A percentile compares a stretch with the other conserved stretches of the same genome.
Conservation (phyloP, 2,329 filamentous ascomycete species). For the Aureobasidium uvarum region DNA sequence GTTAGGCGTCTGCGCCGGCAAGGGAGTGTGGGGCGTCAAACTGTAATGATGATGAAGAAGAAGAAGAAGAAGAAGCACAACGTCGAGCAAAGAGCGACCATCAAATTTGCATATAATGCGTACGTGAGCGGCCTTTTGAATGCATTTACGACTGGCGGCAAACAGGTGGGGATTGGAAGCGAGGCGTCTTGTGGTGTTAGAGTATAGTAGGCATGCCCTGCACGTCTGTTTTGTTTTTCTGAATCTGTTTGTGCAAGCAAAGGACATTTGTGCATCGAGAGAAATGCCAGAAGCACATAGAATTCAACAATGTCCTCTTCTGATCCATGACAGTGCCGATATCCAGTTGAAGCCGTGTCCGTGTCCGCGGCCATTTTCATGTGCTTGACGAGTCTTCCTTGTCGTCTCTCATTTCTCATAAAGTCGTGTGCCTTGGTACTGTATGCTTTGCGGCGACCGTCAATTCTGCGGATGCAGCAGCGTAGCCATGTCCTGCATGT, state of each 20-base stretch:
- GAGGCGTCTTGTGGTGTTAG: constrained; percentile 11
- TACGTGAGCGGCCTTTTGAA: constrained; percentile 2
- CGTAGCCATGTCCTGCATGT: not conserved
- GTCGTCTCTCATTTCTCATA: not conserved
- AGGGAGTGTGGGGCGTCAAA: constrained; percentile 76
- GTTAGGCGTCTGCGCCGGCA: constrained; percentile 76
- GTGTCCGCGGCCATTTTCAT: not conserved
- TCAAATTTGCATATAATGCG: constrained; percentile 24
- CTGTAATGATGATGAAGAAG: constrained; percentile 38
- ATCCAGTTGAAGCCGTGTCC: not conserved
- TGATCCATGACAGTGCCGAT: not conserved
- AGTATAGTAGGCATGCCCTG: constrained; percentile 22
- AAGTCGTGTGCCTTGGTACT: not conserved
- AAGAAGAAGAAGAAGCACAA: not conserved
- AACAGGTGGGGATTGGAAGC: constrained; percentile 5
- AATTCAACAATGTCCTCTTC: not conserved
- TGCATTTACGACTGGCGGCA: constrained; percentile 21
- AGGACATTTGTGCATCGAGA: not conserved
- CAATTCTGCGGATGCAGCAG: too few relatives aligned
- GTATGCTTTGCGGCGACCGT: not conserved
- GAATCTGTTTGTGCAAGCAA: constrained; percentile 5
- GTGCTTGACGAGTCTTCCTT: not conserved
- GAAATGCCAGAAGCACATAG: constrained; percentile 1
- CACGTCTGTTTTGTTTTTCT: not conserved
- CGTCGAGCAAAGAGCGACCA: not conserved